Evolutionary conservation across 164 flowering plant genomes (phyloP).

Genomic region (Macadamia integrifolia): DNA sequence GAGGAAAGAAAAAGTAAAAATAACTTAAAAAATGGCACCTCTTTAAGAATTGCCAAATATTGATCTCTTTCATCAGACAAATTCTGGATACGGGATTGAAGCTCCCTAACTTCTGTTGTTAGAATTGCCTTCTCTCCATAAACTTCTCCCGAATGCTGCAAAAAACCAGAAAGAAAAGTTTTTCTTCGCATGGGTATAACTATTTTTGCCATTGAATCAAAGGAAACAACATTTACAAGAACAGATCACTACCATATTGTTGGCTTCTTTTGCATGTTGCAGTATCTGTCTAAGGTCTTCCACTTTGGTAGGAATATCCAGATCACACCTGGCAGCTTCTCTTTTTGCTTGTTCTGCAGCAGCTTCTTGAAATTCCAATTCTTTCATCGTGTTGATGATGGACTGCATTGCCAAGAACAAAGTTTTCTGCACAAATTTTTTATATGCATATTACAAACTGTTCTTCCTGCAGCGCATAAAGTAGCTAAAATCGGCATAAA

Average conservation of each 20-base stretch:
- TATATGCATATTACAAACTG: background rate
- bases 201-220: background rate
- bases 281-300: constrained; percentile 69
- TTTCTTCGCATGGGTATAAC: background rate
- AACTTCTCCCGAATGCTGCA: constrained; percentile 88
- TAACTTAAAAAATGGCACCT: constrained; percentile 32
- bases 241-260: constrained; percentile 59
- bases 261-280: constrained; percentile 62
- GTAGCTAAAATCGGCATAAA: too few relatives aligned
- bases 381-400: constrained; percentile 44
- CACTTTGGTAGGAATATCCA: constrained; percentile 38
- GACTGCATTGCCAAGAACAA: constrained; percentile 55
- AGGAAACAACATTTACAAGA: background rate
- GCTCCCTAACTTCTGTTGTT: constrained; percentile 83
- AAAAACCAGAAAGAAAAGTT: constrained; percentile 4
- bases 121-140: constrained; percentile 87
- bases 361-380: constrained; percentile 65
- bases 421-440: constrained; percentile 50
- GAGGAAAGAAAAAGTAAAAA: too few relatives aligned
- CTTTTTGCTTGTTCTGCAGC: constrained; percentile 55
- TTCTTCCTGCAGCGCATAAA: too few relatives aligned
- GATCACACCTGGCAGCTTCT: constrained; percentile 55
- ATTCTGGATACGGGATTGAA: constrained; percentile 60
- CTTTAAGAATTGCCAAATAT: constrained; percentile 63
- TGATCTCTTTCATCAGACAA: constrained; percentile 68